Base-by-base conservation (phyloP, 768 basidiomycete genomes). In the Leucocoprinus leucothites region DNA sequence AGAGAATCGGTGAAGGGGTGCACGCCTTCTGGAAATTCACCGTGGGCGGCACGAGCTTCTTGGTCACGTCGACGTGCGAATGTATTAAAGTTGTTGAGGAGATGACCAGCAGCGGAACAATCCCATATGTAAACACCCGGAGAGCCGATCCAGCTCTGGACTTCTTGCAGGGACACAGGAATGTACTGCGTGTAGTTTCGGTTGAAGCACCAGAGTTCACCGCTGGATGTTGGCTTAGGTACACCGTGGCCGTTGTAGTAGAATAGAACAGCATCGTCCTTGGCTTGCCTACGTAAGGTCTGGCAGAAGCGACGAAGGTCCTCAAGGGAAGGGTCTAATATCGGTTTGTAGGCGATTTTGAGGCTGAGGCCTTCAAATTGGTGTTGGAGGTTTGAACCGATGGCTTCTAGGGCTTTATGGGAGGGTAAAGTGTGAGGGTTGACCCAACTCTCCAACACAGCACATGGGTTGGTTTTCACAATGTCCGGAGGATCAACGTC, bases 231-330 rank as follows among this genome's bases (percentile, higher is more conserved):
- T 9, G 97, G 97, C 64, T 92, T 95, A 1, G 96, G 96, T 19
- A 99, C 97, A 21, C 97, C 97, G 59, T 98, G 97, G 2, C 97
- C 97, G 60, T 98, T 99, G 73, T 98, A 99, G 71, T 98, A 93
- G 71, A 98, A 96, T 25, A 98, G 75, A 6, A 93, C 86, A 1
- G 97, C 87, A 65, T 99, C 97, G 35, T 94, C 90, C 68, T 94
- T 93, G 1, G 96, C 94, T 48, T 86, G 83, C 64, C 89, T 91
- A 53, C 97, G 85, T 38, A 96, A 71, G 19, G 79, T 85, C 54
- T 85, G 77, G 64, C 94, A 97, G 61, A 93, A 90, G 53, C 89
- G 85, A 65, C 89, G 89, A 36, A 96, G 79, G 62, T 98, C 96
- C 64, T 98, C 95, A 58, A 94, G 86, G 1, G 92, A 92, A 8